Evolutionary conservation across 305 asterid species (phyloP).

Genomic region (Petunia hybrid): DNA sequence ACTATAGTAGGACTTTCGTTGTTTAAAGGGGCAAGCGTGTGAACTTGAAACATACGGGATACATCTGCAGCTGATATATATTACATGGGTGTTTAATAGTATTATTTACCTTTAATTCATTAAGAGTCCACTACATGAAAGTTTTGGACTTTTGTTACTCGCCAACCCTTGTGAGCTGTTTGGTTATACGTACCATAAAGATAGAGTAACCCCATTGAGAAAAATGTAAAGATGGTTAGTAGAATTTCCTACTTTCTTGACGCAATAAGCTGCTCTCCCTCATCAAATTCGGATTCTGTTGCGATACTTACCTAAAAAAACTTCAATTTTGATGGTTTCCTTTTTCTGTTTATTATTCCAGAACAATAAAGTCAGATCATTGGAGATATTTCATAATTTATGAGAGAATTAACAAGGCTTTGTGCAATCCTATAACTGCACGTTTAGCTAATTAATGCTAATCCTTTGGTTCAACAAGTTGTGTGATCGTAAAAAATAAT

Average conservation of each 20-base stretch:
- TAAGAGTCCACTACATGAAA: too few species aligned
- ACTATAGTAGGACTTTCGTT: too few species aligned
- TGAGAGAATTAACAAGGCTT: not conserved
- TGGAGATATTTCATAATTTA: not conserved
- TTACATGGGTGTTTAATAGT: not conserved
- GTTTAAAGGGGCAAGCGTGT: not conserved
- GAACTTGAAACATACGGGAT: not conserved
- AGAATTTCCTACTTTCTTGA: not conserved
- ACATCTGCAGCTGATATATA: not conserved
- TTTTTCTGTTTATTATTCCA: not conserved
- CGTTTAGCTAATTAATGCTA: too few species aligned
- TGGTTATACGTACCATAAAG: not conserved
- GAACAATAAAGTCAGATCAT: conserved; percentile 2
- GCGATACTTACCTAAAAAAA: not conserved
- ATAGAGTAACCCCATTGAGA: not conserved
- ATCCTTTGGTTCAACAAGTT: too few species aligned
- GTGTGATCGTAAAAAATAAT: too few species aligned
- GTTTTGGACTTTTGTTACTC: not conserved
- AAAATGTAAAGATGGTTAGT: not conserved
- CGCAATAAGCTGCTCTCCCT: not conserved
- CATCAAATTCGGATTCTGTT: not conserved
- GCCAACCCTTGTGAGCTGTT: not conserved
- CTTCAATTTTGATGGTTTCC: not conserved
- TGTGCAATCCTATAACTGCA: too few species aligned
- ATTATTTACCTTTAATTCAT: too few species aligned